Conservation (phyloP, 768 basidiomycete genomes). For the Agaricus subrufescens region DNA sequence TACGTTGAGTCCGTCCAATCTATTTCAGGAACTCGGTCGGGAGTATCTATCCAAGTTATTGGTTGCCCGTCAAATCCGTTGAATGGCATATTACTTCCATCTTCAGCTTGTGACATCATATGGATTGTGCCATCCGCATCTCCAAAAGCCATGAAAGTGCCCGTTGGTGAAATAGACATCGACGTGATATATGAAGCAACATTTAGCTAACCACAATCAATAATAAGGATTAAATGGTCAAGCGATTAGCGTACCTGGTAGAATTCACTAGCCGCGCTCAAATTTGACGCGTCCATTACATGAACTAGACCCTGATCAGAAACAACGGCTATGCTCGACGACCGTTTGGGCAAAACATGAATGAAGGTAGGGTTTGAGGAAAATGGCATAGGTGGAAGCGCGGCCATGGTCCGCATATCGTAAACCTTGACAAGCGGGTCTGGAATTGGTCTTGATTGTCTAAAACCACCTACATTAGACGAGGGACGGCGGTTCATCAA, state of each 20-base stretch:
- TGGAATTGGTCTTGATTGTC: constrained; percentile 82
- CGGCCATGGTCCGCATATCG: constrained; percentile 78
- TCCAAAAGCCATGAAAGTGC: constrained; percentile 90
- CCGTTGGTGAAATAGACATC: constrained; percentile 77
- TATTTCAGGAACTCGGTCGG: constrained; percentile 63
- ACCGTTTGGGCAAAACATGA: constrained; percentile 69
- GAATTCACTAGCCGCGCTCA: constrained; percentile 64
- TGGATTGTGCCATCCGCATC: constrained; percentile 84
- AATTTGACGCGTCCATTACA: constrained; percentile 75
- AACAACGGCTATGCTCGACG: constrained; percentile 68
- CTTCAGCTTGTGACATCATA: constrained; percentile 69
- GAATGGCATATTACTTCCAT: constrained; percentile 61
- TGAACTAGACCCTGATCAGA: constrained; percentile 83
- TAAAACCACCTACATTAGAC: constrained; percentile 23
- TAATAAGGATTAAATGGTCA: not conserved
- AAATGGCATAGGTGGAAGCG: constrained; percentile 84
- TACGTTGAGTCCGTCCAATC: constrained; percentile 84
- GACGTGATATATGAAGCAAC: constrained; percentile 74
- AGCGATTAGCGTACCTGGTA: constrained; percentile 57
- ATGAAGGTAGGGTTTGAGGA: constrained; percentile 85
- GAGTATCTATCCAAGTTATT: constrained; percentile 77
- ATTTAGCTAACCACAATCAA: constrained; percentile 46
- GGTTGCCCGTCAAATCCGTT: constrained; percentile 89
- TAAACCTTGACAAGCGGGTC: constrained; percentile 93
- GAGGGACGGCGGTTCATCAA: not conserved